Evolutionary conservation across 345 rosid genomes (phyloP), one percentile per base, ranked within the genome.

Genomic region (Salix dunnii): DNA sequence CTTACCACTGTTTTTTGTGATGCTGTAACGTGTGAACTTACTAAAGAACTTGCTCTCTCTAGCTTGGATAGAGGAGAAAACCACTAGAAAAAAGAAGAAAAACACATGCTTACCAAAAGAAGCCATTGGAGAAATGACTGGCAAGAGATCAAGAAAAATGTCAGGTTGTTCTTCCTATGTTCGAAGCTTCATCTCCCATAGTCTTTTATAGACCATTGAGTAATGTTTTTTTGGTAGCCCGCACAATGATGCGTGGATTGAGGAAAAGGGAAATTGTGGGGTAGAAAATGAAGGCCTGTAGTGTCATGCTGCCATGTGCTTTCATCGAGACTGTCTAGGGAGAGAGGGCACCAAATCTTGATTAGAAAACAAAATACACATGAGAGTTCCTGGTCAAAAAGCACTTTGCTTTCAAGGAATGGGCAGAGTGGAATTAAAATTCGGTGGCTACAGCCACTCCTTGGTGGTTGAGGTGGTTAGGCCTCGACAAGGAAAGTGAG

Each of bases 31-130:
- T 63, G 83, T 84, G 80, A 86, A 80, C 87, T 88, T 91, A 83
- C 84, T 86, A 72, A 91, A 91, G 84, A 91, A 87, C 79, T 74
- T 84, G 79, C 91, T 87, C 73, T 87, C 88, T 77, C 92, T 90
- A 13, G 87, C 92, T 31, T 88, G 86, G 72, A 81, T 80, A 65
- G 79, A 58, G 61, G 79, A 74, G 73, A 84, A 74, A 48, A 80
- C 58, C 38, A 74, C 20, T 30, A 74, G 51, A 51, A 81, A 68
- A 62, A 79, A 70, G 78, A 78, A 82, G 72, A 82, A 72, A 18
- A 55, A 42, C 31, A 74, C 18, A 68, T 38, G 21, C 20, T 70
- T n/a, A 69, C 35, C 75, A 5, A 66, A 68, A 67, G 83, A 78
- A 76, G 89, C 89, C 95, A 91, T 89, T 60, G 6, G 23, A 30